Evolutionary conservation across 768 basidiomycete species (phyloP).

Genomic region (Trametes sanguinea): DNA sequence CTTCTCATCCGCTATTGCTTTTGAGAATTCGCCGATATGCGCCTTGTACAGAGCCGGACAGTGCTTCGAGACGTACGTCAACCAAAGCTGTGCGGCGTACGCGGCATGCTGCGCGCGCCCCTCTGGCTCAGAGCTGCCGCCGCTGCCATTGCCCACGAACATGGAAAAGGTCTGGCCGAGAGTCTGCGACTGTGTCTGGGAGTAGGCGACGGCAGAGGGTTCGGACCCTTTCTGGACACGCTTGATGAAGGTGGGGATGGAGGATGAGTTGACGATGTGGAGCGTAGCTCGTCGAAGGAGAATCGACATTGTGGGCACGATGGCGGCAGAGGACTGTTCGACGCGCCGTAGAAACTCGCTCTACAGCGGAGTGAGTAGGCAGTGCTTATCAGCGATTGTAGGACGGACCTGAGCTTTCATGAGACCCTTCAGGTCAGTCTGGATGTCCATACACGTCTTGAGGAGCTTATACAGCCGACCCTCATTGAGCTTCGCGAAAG

Average conservation of each 20-base stretch:
- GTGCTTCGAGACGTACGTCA: slow-evolving; percentile 71
- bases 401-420: slow-evolving; percentile 71
- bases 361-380: slow-evolving; percentile 36
- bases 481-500: slow-evolving; percentile 89
- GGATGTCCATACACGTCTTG: slow-evolving; percentile 78
- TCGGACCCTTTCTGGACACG: slow-evolving; percentile 51
- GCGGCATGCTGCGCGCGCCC: slow-evolving; percentile 36
- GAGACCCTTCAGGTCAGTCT: slow-evolving; percentile 78
- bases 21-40: slow-evolving; percentile 76
- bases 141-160: slow-evolving; percentile 38
- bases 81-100: slow-evolving; percentile 51
- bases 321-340: slow-evolving; percentile 64
- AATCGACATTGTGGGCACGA: slow-evolving; percentile 65
- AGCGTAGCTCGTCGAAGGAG: slow-evolving; percentile 72
- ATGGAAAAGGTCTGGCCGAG: slow-evolving; percentile 20
- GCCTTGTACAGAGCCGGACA: slow-evolving; percentile 70
- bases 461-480: slow-evolving; percentile 81
- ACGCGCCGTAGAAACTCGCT: slow-evolving; percentile 78
- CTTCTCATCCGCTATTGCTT: slow-evolving; percentile 68
- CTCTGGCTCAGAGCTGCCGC: slow-evolving; percentile 36
- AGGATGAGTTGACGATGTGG: slow-evolving; percentile 81
- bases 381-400: neutral
- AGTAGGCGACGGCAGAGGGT: slow-evolving; percentile 16
- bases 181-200: slow-evolving; percentile 13
- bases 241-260: slow-evolving; percentile 78